Evolutionary conservation across 805 yeast species (phyloP), one percentile per base, ranked within the genome.

Genomic region (Ogataea haglerorum): DNA sequence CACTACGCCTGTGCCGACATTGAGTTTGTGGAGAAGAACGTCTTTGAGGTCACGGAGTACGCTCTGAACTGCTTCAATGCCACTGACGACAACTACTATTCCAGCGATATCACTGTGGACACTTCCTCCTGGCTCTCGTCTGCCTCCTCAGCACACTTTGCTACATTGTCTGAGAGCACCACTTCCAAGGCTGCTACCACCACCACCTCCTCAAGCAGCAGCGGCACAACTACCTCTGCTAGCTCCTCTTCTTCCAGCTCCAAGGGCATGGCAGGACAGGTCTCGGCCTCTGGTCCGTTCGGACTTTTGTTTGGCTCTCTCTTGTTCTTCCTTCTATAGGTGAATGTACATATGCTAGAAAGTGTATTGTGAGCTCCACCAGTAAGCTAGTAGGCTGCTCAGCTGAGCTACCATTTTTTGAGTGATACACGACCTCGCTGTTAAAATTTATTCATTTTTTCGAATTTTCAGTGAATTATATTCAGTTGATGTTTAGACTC

Each of bases 1-100:
- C 73, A 61, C 53, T 70, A 67, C 49, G 72, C 70, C 30, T 70
- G 75, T 57, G 62, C 76, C 21, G 76, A 70, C 47, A 48, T 70
- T 44, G 48, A 35, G n/a, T 70, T 68, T 45, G 75, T 70, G 38
- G 71, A 67, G 51, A 67, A 63, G 42, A 53, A 59, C 6, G 71
- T 67, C 26, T 67, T 68, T 48, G 58, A 64, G 34, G 52, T 58
- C 24, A 43, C 69, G 7, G 57, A 54, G 25, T 51, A 38, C 31
- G 68, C 73, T 7, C 45, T 57, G 21, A 49, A 63, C 29, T 69
- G 73, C 53, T 69, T 69, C 65, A 69, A 69, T 47, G 68, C 69
- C 36, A 63, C 73, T 31, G 58, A 63, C 46, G 57, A 65, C 41
- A 51, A 58, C 42, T 66, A 64, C 55, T 68, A 68, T 53, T 51